These are phyloP conservation scores for Nissolia schottii DNA, from an alignment of 306 rosid species.

Conservation along the genomic window DNA sequence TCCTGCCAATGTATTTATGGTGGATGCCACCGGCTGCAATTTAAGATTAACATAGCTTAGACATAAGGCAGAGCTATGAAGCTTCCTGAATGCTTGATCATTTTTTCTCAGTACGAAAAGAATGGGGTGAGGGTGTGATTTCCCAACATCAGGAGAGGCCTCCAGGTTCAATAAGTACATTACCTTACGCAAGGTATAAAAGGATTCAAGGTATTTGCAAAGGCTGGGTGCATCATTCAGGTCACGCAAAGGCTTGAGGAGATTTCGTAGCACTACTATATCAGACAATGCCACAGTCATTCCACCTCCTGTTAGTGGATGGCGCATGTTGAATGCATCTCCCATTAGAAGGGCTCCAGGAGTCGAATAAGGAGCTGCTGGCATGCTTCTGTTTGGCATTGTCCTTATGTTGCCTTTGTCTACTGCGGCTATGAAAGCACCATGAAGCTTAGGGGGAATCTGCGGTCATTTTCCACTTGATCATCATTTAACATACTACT, in stretches of 20 bases:
- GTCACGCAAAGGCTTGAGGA: slow-evolving; percentile 70
- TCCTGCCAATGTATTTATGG: slow-evolving; percentile 95
- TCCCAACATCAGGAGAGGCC: neutral
- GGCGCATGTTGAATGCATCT: slow-evolving; percentile 98
- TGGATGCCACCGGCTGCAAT: slow-evolving; percentile 90
- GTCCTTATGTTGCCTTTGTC: slow-evolving; percentile 79
- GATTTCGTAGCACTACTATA: slow-evolving; percentile 80
- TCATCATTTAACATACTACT: slow-evolving; percentile 13
- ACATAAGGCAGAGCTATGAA: neutral
- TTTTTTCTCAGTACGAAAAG: neutral
- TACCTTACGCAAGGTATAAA: slow-evolving; percentile 88
- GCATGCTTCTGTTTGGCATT: slow-evolving; percentile 99
- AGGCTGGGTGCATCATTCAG: slow-evolving; percentile 75
- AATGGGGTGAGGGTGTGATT: neutral
- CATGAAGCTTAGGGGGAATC: slow-evolving; percentile 72
- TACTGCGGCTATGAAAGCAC: slow-evolving; percentile 74
- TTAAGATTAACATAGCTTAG: neutral
- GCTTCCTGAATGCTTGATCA: neutral
- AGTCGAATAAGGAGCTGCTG: slow-evolving; percentile 86
- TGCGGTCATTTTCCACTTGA: slow-evolving; percentile 29
- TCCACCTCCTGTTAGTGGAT: slow-evolving; percentile 94
- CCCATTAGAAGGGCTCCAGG: slow-evolving; percentile 96
- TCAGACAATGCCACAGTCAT: slow-evolving; percentile 95
- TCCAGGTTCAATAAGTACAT: neutral
- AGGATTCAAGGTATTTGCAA: slow-evolving; percentile 83